Base-by-base conservation (phyloP, 2,329 filamentous ascomycete genomes). In the Nothomitra cinnamomea region DNA sequence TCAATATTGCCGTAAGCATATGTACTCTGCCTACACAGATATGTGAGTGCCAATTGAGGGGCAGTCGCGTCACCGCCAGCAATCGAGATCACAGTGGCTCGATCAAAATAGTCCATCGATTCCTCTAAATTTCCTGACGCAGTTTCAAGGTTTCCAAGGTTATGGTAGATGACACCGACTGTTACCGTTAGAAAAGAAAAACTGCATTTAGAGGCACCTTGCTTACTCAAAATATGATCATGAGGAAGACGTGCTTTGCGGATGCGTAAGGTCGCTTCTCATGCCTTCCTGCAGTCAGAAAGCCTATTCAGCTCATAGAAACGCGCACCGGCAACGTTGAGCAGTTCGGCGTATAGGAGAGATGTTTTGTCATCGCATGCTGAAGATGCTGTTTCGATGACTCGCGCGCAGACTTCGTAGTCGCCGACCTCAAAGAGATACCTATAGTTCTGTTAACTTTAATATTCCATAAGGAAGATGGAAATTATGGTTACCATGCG, bases 71-170 rank as follows among this genome's bases (percentile, higher is more conserved):
- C 56, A 15, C 56, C n/a, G n/a, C n/a, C n/a, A n/a, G n/a, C 57
- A 2, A 40, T 56, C 12, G 45, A 51, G 19, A 61, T 60, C 2
- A 22, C 13, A 17, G 58, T 58, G 15, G 58, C 59, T 15, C 48
- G 41, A 1, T 57, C 40, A 45, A 57, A 60, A 45, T 60, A 59
- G 1, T 56, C 49, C 41, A 55, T 57, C 3, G 58, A 53, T 28
- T 59, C 53, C 3, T 56, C 43, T n/a, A 53, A 19, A 48, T 60
- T 60, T 4, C 51, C 58, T 2, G 32, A 24, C 1, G 58, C 56
- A 4, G 52, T 21, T 51, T 61, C 57, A 1, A 60, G 54, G 40
- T 59, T 59, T 13, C 57, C 59, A 53, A 61, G 55, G 40, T 60
- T 61, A 45, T 60, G 56, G 51, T 56, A 56, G 3, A 51, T 51